Percentiles rank a stretch among this genome's conserved stretches.
phyloP scores from a whole-genome alignment of 2,329 filamentous ascomycete species.

The Cercospora berteroae region DNA sequence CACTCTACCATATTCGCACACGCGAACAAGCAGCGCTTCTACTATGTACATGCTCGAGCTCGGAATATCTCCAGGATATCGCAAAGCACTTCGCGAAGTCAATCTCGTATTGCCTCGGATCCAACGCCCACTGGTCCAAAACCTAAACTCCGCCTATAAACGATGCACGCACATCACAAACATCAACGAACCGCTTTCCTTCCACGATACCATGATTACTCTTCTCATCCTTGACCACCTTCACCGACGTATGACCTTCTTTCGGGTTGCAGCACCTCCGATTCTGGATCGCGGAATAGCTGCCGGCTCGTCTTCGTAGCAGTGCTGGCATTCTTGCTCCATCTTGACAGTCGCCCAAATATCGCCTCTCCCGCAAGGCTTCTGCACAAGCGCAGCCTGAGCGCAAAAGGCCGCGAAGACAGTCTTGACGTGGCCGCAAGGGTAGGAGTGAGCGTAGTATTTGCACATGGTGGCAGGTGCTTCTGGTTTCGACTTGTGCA shows the following conservation, averaged over 20 bases:
- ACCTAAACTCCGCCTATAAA: background rate
- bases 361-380: conserved; percentile 35
- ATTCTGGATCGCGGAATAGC: conserved; percentile 19
- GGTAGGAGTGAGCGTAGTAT: conserved; percentile 49
- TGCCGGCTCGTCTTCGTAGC: conserved; percentile 26
- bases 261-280: conserved; percentile 17
- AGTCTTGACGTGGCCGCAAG: conserved; percentile 47
- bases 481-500: background rate
- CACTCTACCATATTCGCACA: background rate
- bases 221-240: background rate
- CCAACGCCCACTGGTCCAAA: background rate
- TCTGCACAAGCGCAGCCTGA: conserved; percentile 35
- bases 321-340: conserved; percentile 36
- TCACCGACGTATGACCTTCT: conserved; percentile 23
- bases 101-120: background rate
- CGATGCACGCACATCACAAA: background rate
- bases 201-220: background rate
- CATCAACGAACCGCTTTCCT: background rate
- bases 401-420: conserved; percentile 40
- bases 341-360: conserved; percentile 41
- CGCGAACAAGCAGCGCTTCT: background rate
- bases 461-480: conserved; percentile 42
- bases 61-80: background rate
- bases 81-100: background rate
- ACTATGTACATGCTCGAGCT: background rate